These are phyloP conservation scores for Aspergillus asperescens DNA, from an alignment of 495 filamentous ascomycete genomes.

Conservation along the genomic window DNA sequence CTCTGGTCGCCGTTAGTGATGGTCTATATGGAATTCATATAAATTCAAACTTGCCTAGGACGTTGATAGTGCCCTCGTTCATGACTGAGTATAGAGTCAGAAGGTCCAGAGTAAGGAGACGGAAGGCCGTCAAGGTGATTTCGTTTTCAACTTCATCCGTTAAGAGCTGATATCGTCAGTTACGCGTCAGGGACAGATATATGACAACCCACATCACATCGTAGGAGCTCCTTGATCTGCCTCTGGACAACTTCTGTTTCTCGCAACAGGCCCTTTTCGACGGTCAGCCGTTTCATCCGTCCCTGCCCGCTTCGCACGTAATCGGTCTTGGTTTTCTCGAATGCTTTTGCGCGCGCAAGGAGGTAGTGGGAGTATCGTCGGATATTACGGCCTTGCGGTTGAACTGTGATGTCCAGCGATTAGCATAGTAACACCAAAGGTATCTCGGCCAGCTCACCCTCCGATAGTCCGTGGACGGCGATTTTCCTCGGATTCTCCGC, in stretches of 20 bases:
- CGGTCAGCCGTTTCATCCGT: slow-evolving; percentile 74
- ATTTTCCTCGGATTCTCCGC: slow-evolving; percentile 77
- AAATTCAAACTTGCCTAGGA: slow-evolving; percentile 69
- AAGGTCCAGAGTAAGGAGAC: slow-evolving; percentile 85
- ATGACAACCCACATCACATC: slow-evolving; percentile 70
- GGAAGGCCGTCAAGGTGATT: slow-evolving; percentile 93
- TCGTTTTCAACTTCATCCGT: slow-evolving; percentile 91
- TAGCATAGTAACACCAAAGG: slow-evolving; percentile 6
- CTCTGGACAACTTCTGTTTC: slow-evolving; percentile 90
- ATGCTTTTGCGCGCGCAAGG: slow-evolving; percentile 73
- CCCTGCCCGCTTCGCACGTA: slow-evolving; percentile 81
- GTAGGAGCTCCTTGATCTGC: slow-evolving; percentile 77
- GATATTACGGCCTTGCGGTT: slow-evolving; percentile 93
- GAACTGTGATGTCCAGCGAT: slow-evolving; percentile 46
- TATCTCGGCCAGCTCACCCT: slow-evolving; percentile 56
- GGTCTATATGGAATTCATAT: too few relatives aligned
- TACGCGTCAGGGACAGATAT: not conserved
- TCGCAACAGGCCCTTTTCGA: slow-evolving; percentile 88
- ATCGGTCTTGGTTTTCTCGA: slow-evolving; percentile 76
- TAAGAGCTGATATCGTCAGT: slow-evolving; percentile 61
- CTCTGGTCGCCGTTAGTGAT: slow-evolving; percentile 47
- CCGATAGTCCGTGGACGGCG: slow-evolving; percentile 84
- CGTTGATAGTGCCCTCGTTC: slow-evolving; percentile 97
- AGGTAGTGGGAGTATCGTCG: slow-evolving; percentile 87
- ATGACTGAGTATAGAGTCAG: slow-evolving; percentile 88